These are phyloP conservation scores for Penicillium samsonianum DNA, from an alignment of 495 filamentous ascomycete genomes.

Conservation along the genomic window DNA sequence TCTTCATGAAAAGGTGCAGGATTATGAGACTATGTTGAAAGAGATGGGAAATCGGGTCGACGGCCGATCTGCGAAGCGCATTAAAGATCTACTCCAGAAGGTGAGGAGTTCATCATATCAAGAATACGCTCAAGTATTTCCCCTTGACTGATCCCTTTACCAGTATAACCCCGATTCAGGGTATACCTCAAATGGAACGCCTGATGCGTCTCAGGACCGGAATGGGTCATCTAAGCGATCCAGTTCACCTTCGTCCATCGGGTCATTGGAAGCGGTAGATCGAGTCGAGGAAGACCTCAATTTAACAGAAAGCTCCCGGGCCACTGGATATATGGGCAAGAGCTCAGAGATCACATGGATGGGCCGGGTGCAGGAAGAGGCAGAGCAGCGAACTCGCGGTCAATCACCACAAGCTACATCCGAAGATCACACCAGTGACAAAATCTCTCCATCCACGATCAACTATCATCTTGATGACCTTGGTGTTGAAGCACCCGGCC, in stretches of 20 bases:
- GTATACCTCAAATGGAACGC: conserved; percentile 3
- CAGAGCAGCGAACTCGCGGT: conserved; percentile 19
- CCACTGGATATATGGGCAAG: conserved; percentile 61
- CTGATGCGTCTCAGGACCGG: not conserved
- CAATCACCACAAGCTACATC: conserved; percentile 12
- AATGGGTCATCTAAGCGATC: not conserved
- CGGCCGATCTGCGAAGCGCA: conserved; percentile 31
- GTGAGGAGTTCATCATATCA: conserved; percentile 13
- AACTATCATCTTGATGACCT: conserved; percentile 60
- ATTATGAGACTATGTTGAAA: conserved; percentile 51
- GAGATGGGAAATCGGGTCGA: conserved; percentile 38
- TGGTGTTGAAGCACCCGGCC: conserved; percentile 39
- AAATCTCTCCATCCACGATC: conserved; percentile 28
- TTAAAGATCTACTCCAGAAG: conserved; percentile 41
- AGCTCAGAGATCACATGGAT: conserved; percentile 66
- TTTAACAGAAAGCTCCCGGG: conserved; percentile 40
- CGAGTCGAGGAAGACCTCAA: conserved; percentile 57
- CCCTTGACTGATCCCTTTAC: not conserved
- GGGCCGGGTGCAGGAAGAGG: conserved; percentile 36
- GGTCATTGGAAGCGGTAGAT: conserved; percentile 59
- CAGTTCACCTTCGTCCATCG: conserved; percentile 47
- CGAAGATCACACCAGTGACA: conserved; percentile 7
- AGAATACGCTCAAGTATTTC: too few species aligned
- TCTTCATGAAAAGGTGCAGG: conserved; percentile 48
- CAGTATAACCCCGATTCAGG: conserved; percentile 7